These are phyloP conservation scores for Zasmidium cellare DNA, from an alignment of 2,329 filamentous ascomycete genomes.

Conservation along the genomic window DNA sequence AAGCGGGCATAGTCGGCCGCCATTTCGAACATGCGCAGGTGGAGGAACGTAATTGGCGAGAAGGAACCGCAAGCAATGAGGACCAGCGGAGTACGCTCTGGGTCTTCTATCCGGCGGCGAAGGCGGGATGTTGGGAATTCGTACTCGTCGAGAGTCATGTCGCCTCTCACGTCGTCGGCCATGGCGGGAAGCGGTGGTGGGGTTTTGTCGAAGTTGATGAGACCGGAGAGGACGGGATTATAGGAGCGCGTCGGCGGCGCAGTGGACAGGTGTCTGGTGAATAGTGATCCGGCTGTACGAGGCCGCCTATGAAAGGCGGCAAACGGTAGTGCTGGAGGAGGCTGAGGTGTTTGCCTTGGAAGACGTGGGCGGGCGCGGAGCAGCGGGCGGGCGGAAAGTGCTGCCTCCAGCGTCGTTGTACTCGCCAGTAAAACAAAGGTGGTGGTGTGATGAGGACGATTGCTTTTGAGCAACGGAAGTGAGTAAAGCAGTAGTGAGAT, in stretches of 20 bases:
- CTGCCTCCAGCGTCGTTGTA: not conserved
- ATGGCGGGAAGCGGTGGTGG: constrained; percentile 15
- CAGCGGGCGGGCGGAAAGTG: not conserved
- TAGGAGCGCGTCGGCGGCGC: not conserved
- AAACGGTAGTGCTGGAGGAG: not conserved
- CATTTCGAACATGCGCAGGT: constrained; percentile 87
- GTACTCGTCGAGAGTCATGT: constrained; percentile 51
- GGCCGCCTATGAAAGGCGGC: not conserved
- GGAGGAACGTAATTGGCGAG: constrained; percentile 57
- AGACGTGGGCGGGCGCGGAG: not conserved
- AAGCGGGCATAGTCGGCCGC: constrained; percentile 76
- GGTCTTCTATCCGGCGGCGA: constrained; percentile 55
- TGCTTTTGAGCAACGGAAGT: too few relatives aligned
- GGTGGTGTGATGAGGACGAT: not conserved
- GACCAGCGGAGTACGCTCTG: constrained; percentile 62
- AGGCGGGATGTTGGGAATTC: constrained; percentile 63
- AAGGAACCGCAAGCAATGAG: constrained; percentile 67
- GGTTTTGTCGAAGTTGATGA: constrained; percentile 18
- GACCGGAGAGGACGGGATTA: constrained; percentile 7
- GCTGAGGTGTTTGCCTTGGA: not conserved
- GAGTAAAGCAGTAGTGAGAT: not conserved
- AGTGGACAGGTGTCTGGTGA: not conserved
- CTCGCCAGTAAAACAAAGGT: not conserved
- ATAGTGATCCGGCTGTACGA: not conserved
- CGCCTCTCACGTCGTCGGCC: constrained; percentile 25